A percentile compares a stretch with the other conserved stretches of the same genome.
Evolutionary conservation across 805 yeast genomes (phyloP).

Genomic region (Myxozyma nipponensis): DNA sequence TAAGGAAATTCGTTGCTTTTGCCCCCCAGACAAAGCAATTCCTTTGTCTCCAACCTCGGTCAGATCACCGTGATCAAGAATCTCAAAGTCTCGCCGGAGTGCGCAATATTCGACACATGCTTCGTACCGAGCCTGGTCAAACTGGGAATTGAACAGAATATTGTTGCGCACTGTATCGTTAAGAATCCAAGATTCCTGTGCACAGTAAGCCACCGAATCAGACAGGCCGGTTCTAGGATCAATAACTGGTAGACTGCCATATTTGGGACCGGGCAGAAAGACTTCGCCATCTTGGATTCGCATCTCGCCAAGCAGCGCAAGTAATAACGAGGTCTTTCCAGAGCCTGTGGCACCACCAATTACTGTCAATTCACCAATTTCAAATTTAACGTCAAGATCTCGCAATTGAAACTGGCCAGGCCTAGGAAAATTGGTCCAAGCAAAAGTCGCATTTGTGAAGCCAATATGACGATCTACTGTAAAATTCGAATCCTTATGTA

Average conservation of each 20-base stretch:
- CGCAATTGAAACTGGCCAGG: slow-evolving; percentile 61
- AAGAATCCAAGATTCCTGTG: slow-evolving; percentile 83
- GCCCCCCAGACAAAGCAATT: slow-evolving; percentile 94
- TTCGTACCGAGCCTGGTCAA: slow-evolving; percentile 67
- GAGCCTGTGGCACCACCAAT: slow-evolving; percentile 84
- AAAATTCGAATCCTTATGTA: slow-evolving; percentile 48
- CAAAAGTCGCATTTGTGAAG: slow-evolving; percentile 65
- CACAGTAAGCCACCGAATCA: slow-evolving; percentile 28
- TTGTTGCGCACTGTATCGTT: slow-evolving; percentile 85
- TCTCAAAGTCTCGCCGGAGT: slow-evolving; percentile 77
- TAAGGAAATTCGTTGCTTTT: slow-evolving; percentile 89
- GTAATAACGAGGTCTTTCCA: slow-evolving; percentile 77
- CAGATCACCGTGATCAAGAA: slow-evolving; percentile 80
- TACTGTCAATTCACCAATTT: slow-evolving; percentile 66
- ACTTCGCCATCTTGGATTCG: slow-evolving; percentile 51
- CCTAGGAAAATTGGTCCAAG: slow-evolving; percentile 56
- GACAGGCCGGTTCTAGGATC: slow-evolving; percentile 20
- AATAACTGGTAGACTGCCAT: not conserved
- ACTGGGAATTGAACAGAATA: slow-evolving; percentile 74
- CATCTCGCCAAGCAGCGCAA: slow-evolving; percentile 89
- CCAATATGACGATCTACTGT: slow-evolving; percentile 59
- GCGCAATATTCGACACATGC: slow-evolving; percentile 88
- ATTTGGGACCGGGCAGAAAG: slow-evolving; percentile 39
- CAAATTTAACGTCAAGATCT: slow-evolving; percentile 61
- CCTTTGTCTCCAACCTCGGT: slow-evolving; percentile 98